Conservation (phyloP, 2,329 filamentous ascomycete genomes). For the Plectosphaerella cucumerina region DNA sequence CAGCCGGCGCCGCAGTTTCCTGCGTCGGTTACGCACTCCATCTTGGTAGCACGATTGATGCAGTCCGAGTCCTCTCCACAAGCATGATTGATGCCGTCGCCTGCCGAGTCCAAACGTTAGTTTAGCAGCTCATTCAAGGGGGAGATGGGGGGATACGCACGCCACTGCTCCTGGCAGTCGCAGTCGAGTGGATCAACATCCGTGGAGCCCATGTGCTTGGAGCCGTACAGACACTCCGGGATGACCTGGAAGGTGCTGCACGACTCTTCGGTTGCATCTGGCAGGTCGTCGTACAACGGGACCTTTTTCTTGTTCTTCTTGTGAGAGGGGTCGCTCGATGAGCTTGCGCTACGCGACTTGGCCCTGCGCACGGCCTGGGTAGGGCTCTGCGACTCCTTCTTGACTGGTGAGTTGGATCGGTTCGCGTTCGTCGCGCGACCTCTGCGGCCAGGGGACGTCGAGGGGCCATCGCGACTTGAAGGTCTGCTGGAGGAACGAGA, state of each 20-base stretch:
- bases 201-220: conserved; percentile 85
- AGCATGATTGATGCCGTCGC: conserved; percentile 67
- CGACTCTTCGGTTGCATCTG: conserved; percentile 75
- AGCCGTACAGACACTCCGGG: conserved; percentile 81
- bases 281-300: conserved; percentile 67
- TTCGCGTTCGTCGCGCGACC: no score
- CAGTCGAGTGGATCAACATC: conserved; percentile 90
- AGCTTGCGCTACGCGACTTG: conserved; percentile 44
- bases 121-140: conserved; percentile 7
- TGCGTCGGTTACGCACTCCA: conserved; percentile 81
- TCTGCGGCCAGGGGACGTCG: no score
- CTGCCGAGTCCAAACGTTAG: conserved; percentile 29
- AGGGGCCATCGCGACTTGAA: neutral
- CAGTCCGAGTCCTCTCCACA: conserved; percentile 97
- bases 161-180: conserved; percentile 91
- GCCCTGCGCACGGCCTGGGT: conserved; percentile 39
- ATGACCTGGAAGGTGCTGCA: conserved; percentile 76
- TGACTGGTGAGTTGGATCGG: neutral
- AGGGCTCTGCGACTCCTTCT: neutral
- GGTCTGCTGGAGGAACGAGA: neutral
- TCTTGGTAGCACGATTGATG: conserved; percentile 97
- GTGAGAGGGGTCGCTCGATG: conserved; percentile 32
- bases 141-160: conserved; percentile 54
- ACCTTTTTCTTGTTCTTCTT: conserved; percentile 52
- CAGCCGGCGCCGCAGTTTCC: conserved; percentile 81